Conservation (phyloP, 2,329 filamentous ascomycete genomes). For the Alternaria triticina region DNA sequence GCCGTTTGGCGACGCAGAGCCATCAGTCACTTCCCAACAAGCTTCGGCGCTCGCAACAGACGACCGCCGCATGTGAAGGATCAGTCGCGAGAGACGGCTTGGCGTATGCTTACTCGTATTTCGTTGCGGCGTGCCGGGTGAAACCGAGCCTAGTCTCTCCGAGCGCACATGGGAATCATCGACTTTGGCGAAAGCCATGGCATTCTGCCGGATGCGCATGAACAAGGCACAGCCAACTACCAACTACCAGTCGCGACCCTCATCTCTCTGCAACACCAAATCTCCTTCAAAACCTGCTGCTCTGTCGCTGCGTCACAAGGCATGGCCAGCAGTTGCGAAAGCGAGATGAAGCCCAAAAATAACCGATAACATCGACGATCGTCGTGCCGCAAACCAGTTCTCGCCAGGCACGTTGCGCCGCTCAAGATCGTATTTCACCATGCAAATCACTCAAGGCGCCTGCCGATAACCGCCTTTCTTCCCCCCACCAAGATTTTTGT, state of each 20-base stretch:
- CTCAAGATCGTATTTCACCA: constrained; percentile 6
- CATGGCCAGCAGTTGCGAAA: not conserved
- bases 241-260: not conserved
- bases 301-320: constrained; percentile 5
- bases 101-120: not conserved
- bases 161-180: constrained; percentile 1
- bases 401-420: constrained; percentile 7
- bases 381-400: constrained; percentile 3
- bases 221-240: not conserved
- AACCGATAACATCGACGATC: constrained; percentile 10
- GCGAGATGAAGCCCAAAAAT: not conserved
- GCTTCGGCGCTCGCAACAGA: not conserved
- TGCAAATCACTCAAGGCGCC: constrained; percentile 2
- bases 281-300: constrained; percentile 1
- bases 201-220: constrained; percentile 10
- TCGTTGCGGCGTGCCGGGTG: not conserved
- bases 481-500: not conserved
- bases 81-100: not conserved
- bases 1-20: not conserved
- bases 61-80: not conserved
- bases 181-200: constrained; percentile 7
- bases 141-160: constrained; percentile 7
- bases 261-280: not conserved
- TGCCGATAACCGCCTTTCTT: constrained; percentile 5
- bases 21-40: not conserved